Evolutionary conservation across 2,329 filamentous ascomycete species (phyloP), one percentile per base, ranked within the genome.

Genomic region (Colletotrichum salicis): DNA sequence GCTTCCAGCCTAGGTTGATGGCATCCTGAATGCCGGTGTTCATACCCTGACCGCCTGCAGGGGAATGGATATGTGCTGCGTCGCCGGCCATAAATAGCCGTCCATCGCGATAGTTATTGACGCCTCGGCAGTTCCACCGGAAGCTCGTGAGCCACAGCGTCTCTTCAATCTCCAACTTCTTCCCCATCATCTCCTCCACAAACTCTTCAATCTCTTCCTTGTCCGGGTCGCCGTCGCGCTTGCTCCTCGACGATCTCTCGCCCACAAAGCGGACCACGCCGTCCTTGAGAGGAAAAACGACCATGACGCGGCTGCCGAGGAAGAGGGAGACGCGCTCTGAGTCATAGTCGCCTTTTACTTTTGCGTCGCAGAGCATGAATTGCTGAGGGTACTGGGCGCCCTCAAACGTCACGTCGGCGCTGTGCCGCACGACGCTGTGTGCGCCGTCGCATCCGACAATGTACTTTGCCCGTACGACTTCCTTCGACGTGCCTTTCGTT

Each of bases 371-470:
- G 22, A 87, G 82, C 41, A 84, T 81, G 69, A 86, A 86, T 4
- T 82, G 76, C 54, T 84, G 83, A 1, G 79, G 76, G 61, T 86
- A 87, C 1, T 81, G 78, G 2, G 77, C 82, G 1, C 85, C 85
- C 5, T 83, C 78, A 62, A 83, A 86, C 6, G 77, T 76, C 29
- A 86, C 77, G 22, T 75, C 76, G 27, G 83, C 80, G 0, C 76
- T 73, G 64, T 80, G 82, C 22, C 85, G 82, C 11, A 87, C 85
- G 4, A 77, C 72, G 31, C 82, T 85, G 74, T 84, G 84, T 0
- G 84, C 82, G 24, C 85, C 86, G 65, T 87, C 86, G 64, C 85
- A 86, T 27, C 85, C 86, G 41, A 85, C 82, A 13, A 86, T 79
- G 67, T 85, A 87, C 11, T 77, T 75, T 72, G 80, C 76, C 73